Evolutionary conservation across 306 rosid species (phyloP), one percentile per base, ranked within the genome.

Genomic region (Cercis canadensis): DNA sequence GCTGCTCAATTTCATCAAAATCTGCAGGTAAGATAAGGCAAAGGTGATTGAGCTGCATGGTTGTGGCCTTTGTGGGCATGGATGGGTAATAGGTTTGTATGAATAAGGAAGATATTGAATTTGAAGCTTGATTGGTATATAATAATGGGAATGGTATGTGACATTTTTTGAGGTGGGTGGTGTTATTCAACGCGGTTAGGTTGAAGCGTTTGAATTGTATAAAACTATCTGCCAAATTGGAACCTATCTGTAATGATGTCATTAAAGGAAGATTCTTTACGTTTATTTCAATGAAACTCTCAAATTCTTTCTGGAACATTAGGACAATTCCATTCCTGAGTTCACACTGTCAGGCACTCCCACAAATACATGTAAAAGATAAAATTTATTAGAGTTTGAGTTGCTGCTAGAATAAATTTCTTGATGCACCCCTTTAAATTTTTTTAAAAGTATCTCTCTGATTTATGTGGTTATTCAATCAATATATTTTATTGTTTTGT

Each of bases 21-120:
- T 85, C 86, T 17, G 87, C 80, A 10, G 98, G 96, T 13, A 86
- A 67, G 61, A 90, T 64, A 41, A 86, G 60, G 76, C 96, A 88
- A 37, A 85, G 84, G 24, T 63, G 83, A 62, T 75, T 82, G 54
- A 90, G 76, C 40, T 88, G 71, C 96, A 84, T 86, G 68, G 65
- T 43, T 51, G 1, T 3, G 3, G 29, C 29, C 29, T 24, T 24
- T 24, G 29, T 24, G 29, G 29, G 29, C 61, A 61, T 72, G 79
- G 73, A 79, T 70, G 73, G 60, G 18, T 0, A 77, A 79, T 37
- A 75, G 33, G 62, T 57, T 50, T 69, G 58, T 24, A 37, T 9
- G 7, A 5, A 14, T 45, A 53, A 37, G 39, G 13, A 65, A 53
- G 67, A 40, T 65, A 17, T 18, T 43, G 53, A 74, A 24, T 24